These are phyloP conservation scores for Aspergillus calidoustus DNA, from an alignment of 2,329 filamentous ascomycete genomes.

Conservation along the genomic window DNA sequence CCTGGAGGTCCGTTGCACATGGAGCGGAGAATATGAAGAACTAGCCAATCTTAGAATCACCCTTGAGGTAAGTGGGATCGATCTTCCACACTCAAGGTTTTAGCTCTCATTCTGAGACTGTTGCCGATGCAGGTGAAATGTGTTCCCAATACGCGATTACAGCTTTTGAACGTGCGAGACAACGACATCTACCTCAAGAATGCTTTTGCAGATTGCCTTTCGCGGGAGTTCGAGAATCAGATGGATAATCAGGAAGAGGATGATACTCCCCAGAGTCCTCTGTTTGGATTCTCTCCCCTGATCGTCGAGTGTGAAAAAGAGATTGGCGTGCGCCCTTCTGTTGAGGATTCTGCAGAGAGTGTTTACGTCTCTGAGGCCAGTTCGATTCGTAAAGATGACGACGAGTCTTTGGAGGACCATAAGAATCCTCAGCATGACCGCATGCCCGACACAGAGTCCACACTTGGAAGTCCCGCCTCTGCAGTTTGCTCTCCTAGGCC, in stretches of 20 bases:
- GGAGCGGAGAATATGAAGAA: slow-evolving; percentile 33
- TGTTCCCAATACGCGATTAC: slow-evolving; percentile 27
- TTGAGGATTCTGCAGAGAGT: neutral
- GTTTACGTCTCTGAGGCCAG: neutral
- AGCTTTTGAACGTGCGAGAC: slow-evolving; percentile 27
- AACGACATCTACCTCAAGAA: slow-evolving; percentile 18
- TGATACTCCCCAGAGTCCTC: slow-evolving; percentile 22
- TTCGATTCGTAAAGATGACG: neutral
- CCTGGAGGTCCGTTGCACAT: slow-evolving; percentile 37
- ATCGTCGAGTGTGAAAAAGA: neutral
- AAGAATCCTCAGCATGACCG: neutral
- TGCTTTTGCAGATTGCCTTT: slow-evolving; percentile 19
- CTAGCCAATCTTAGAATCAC: slow-evolving; percentile 28
- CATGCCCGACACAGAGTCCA: neutral
- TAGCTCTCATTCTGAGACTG: neutral
- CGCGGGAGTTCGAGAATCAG: slow-evolving; percentile 4
- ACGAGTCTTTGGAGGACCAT: neutral
- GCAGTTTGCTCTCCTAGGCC: neutral
- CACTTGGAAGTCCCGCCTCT: neutral
- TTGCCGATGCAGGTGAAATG: slow-evolving; percentile 28
- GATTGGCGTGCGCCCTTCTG: neutral
- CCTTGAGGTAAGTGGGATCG: slow-evolving; percentile 35
- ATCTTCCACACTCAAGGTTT: neutral
- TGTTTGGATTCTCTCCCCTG: slow-evolving; percentile 24
- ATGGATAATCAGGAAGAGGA: slow-evolving; percentile 6